Evolutionary conservation across 2,329 filamentous ascomycete species (phyloP).

Genomic region (Aspergillus intermedius): DNA sequence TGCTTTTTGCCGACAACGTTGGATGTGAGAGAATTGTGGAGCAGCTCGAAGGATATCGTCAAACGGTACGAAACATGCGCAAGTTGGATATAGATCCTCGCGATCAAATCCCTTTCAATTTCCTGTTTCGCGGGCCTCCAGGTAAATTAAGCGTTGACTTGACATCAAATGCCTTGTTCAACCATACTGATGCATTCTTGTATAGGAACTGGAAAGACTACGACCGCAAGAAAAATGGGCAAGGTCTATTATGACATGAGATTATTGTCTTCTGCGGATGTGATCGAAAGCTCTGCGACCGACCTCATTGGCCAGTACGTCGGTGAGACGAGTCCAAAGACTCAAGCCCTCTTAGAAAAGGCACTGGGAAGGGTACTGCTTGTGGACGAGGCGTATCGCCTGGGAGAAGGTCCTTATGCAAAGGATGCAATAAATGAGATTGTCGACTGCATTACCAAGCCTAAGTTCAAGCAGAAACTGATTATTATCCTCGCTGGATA

Average conservation of each 20-base stretch:
- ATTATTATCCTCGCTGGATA: constrained; percentile 66
- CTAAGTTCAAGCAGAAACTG: constrained; percentile 52
- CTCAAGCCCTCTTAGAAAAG: constrained; percentile 53
- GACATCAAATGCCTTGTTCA: no score
- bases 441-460: constrained; percentile 50
- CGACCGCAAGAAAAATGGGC: constrained; percentile 66
- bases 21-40: constrained; percentile 52
- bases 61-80: constrained; percentile 47
- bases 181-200: no score
- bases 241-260: constrained; percentile 71
- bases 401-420: constrained; percentile 53
- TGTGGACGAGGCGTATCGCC: constrained; percentile 66
- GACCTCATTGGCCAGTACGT: constrained; percentile 64
- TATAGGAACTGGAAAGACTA: constrained; percentile 63
- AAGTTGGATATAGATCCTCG: constrained; percentile 49
- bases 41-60: constrained; percentile 51
- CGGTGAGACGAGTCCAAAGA: constrained; percentile 64
- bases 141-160: constrained; percentile 42
- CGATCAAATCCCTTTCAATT: constrained; percentile 58
- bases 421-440: constrained; percentile 50
- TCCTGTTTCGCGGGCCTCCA: constrained; percentile 61
- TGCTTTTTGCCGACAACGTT: constrained; percentile 54
- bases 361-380: constrained; percentile 62
- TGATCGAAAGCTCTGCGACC: constrained; percentile 60
- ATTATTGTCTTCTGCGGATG: constrained; percentile 53